Conservation (phyloP, 2,329 filamentous ascomycete genomes). For the Cladobotryum mycophilum region DNA sequence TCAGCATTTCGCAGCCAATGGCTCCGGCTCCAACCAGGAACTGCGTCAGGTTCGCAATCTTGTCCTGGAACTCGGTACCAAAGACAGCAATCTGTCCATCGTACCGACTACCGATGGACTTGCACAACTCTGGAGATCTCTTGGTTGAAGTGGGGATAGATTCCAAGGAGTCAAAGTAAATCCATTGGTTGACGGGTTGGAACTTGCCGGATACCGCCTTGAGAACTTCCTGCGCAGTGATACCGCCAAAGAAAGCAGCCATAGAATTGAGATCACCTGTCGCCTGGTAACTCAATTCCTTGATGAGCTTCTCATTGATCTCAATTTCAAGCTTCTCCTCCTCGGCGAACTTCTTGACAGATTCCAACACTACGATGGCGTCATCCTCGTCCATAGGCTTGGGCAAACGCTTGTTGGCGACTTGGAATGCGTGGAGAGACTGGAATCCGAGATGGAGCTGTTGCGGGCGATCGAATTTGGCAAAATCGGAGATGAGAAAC, state of each 20-base stretch:
- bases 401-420: conserved; percentile 68
- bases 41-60: conserved; percentile 81
- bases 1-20: conserved; percentile 98
- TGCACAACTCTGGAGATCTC: conserved; percentile 81
- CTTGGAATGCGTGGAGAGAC: conserved; percentile 79
- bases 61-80: conserved; percentile 87
- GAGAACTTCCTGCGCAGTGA: conserved; percentile 88
- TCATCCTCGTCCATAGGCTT: conserved; percentile 79
- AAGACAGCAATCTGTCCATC: conserved; percentile 98
- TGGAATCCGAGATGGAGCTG: conserved; percentile 92
- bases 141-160: conserved; percentile 71
- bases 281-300: conserved; percentile 91
- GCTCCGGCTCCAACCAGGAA: conserved; percentile 95
- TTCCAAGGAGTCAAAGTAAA: conserved; percentile 98
- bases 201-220: conserved; percentile 99
- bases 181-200: conserved; percentile 87
- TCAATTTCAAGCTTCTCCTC: conserved; percentile 63
- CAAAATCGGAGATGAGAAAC: conserved; percentile 87
- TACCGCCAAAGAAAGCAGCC: conserved; percentile 90
- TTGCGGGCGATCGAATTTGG: conserved; percentile 91
- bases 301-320: conserved; percentile 85
- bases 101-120: conserved; percentile 78
- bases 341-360: conserved; percentile 67
- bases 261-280: conserved; percentile 85
- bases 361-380: conserved; percentile 68